phyloP scores from a whole-genome alignment of 2,329 filamentous ascomycete genomes.

The Fusarium irregulare region DNA sequence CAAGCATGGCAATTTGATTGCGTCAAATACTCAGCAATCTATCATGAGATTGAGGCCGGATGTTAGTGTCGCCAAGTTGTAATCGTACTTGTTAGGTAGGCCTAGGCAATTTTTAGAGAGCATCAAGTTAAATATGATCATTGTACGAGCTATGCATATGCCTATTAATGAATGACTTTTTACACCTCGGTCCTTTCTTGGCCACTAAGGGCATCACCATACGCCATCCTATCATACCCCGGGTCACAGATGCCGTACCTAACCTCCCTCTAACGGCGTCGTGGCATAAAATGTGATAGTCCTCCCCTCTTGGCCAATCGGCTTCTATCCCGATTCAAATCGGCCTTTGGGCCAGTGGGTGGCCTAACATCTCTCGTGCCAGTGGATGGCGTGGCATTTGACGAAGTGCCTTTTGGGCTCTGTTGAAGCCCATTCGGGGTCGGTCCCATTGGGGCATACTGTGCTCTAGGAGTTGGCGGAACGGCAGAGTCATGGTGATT shows the following conservation, averaged over 20 bases:
- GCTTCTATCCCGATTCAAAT: background rate
- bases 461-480: background rate
- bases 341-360: background rate
- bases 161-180: background rate
- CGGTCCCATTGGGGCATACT: background rate
- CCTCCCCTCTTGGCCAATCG: background rate
- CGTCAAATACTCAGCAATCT: conserved; percentile 61
- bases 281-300: background rate
- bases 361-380: no score
- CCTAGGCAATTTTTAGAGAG: background rate
- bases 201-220: background rate
- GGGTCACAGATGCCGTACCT: background rate
- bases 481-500: background rate
- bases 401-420: background rate
- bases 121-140: background rate
- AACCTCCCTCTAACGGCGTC: background rate
- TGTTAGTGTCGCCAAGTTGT: conserved; percentile 15
- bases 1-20: conserved; percentile 56
- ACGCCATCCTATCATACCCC: background rate
- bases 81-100: background rate
- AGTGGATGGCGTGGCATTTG: background rate
- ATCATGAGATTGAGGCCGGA: conserved; percentile 47
- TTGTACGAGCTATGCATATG: background rate
- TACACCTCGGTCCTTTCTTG: background rate
- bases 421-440: background rate